A percentile compares a stretch with the other conserved stretches of the same genome.
These are phyloP conservation scores for Cucurbita maxima DNA, from an alignment of 306 rosid species.

Conservation along the genomic window DNA sequence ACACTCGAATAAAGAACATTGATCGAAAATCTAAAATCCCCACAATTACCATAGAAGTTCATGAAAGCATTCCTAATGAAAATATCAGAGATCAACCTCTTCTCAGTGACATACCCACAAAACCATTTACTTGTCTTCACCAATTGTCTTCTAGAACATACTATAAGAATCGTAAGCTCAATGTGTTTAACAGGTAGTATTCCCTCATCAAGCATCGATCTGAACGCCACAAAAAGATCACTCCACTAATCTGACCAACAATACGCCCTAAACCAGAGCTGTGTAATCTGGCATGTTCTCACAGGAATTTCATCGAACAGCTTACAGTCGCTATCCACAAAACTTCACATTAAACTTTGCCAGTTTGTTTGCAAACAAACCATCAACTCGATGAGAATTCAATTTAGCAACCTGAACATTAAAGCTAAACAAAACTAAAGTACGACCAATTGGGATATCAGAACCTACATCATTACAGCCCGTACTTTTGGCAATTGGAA, in stretches of 20 bases:
- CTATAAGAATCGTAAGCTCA: conserved; percentile 30
- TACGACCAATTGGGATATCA: conserved; percentile 5
- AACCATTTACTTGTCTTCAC: conserved; percentile 20
- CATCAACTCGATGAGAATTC: conserved; percentile 11
- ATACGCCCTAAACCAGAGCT: conserved; percentile 17
- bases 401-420: conserved; percentile 16
- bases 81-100: conserved; percentile 16
- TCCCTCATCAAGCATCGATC: conserved; percentile 26
- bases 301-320: conserved; percentile 19
- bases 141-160: conserved; percentile 18
- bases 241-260: conserved; percentile 26
- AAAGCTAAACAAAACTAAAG: conserved; percentile 9
- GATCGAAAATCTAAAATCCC: conserved; percentile 18
- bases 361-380: conserved; percentile 12
- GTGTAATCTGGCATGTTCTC: conserved; percentile 8
- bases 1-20: conserved; percentile 20
- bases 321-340: conserved; percentile 21
- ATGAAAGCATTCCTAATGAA: conserved; percentile 28
- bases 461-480: neutral
- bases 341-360: conserved; percentile 1
- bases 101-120: conserved; percentile 27
- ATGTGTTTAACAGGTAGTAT: conserved; percentile 23
- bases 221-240: conserved; percentile 16
- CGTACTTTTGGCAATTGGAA: neutral
- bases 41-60: conserved; percentile 28